Evolutionary conservation across 2,329 filamentous ascomycete species (phyloP).

Genomic region (Zasmidium cellare): DNA sequence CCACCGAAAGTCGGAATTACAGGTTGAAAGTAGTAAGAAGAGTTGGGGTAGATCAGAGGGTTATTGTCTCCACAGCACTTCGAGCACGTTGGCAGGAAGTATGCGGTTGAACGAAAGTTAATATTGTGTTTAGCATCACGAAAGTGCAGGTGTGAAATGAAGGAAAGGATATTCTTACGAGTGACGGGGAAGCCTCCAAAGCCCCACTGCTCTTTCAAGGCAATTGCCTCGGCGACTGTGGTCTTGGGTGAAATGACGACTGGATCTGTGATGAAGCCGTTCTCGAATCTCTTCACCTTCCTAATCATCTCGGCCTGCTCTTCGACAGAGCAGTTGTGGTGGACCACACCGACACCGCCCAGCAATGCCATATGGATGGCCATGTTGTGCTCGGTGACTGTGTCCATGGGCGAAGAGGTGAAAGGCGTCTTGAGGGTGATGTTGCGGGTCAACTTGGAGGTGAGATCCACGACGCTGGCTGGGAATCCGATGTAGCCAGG

Average conservation of each 20-base stretch:
- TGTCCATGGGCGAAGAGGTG: slow-evolving; percentile 98
- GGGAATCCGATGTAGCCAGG: slow-evolving; percentile 98
- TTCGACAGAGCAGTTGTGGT: slow-evolving; percentile 99
- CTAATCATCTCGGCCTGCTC: slow-evolving; percentile 98
- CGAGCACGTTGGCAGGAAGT: slow-evolving; percentile 50
- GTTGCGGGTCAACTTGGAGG: slow-evolving; percentile 90
- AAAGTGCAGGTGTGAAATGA: slow-evolving; percentile 20
- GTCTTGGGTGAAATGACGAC: slow-evolving; percentile 85
- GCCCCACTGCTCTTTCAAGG: slow-evolving; percentile 95
- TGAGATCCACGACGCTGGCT: slow-evolving; percentile 82
- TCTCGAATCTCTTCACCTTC: slow-evolving; percentile 99
- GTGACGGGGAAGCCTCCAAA: slow-evolving; percentile 98
- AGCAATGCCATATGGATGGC: slow-evolving; percentile 94
- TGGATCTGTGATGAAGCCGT: slow-evolving; percentile 96
- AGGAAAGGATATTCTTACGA: slow-evolving; percentile 64
- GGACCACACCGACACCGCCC: slow-evolving; percentile 88
- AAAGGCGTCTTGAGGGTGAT: slow-evolving; percentile 96
- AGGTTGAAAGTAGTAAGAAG: not conserved
- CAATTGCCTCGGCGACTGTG: slow-evolving; percentile 87
- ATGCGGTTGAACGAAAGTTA: slow-evolving; percentile 99
- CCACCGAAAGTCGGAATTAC: not conserved
- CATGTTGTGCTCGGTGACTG: slow-evolving; percentile 99
- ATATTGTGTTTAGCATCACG: slow-evolving; percentile 77
- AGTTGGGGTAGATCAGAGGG: slow-evolving; percentile 26
- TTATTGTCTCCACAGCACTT: slow-evolving; percentile 36